phyloP scores from a whole-genome alignment of 2,329 filamentous ascomycete genomes.

The Trichothecium sympodiale region DNA sequence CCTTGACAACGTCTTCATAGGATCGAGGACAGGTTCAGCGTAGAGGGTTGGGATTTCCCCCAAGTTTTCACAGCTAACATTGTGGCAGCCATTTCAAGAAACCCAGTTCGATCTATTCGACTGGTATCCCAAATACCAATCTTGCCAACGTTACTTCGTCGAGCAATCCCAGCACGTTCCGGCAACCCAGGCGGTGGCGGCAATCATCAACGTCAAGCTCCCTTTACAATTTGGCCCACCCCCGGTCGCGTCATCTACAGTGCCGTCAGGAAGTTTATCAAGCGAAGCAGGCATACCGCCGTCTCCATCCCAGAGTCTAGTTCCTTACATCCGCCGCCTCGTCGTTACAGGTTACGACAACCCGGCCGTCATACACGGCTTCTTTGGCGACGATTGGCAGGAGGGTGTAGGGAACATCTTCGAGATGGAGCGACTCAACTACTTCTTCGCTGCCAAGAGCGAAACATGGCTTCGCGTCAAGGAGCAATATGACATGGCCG shows the following conservation, averaged over 20 bases:
- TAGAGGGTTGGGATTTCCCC: no score
- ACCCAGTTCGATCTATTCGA: conserved; percentile 69
- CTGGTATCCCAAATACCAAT: conserved; percentile 87
- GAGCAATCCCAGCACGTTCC: conserved; percentile 79
- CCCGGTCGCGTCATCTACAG: conserved; percentile 16
- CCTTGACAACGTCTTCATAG: no score
- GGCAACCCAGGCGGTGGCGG: conserved; percentile 76
- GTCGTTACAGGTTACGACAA: conserved; percentile 88
- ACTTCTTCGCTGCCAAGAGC: conserved; percentile 89
- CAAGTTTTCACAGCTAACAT: not conserved
- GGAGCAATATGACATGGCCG: conserved; percentile 76
- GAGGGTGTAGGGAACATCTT: conserved; percentile 72
- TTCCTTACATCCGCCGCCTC: conserved; percentile 83
- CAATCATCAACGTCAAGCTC: conserved; percentile 83
- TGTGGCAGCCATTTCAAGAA: conserved; percentile 31
- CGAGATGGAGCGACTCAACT: conserved; percentile 85
- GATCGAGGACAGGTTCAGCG: no score
- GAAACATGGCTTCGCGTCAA: conserved; percentile 85
- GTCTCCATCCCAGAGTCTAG: conserved; percentile 38
- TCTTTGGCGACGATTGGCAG: conserved; percentile 91
- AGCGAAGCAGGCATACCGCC: conserved; percentile 11
- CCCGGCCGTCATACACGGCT: conserved; percentile 77
- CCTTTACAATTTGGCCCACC: conserved; percentile 54
- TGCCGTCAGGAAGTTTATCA: conserved; percentile 5
- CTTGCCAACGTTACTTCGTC: conserved; percentile 82